These are phyloP conservation scores for Backusella liffmaniae DNA, from an alignment of 192 early-diverging fungal species.

Conservation along the genomic window DNA sequence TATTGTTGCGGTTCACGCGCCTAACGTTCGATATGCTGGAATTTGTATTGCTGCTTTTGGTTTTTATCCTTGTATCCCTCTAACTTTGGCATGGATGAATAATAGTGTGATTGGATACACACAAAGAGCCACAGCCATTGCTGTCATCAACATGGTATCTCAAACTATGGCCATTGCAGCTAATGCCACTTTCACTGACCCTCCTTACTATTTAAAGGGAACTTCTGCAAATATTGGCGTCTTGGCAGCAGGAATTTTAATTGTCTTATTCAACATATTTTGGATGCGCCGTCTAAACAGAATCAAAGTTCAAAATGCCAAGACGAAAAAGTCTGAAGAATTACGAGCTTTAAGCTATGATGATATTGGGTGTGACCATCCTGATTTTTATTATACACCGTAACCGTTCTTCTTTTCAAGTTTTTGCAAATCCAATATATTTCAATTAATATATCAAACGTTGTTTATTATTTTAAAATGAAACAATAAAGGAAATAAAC, in stretches of 20 bases:
- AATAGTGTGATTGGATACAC: conserved; percentile 19
- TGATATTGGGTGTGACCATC: conserved; percentile 15
- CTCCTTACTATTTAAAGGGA: conserved; percentile 7
- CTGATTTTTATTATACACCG: conserved; percentile 17
- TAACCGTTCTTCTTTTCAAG: neutral
- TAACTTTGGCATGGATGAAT: conserved; percentile 13
- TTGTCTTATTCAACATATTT: neutral
- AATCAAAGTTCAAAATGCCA: neutral
- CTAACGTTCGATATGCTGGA: neutral
- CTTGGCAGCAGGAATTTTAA: neutral
- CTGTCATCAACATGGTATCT: conserved; percentile 11
- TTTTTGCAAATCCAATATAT: neutral
- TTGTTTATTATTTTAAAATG: neutral
- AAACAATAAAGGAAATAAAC: neutral
- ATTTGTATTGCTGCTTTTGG: conserved; percentile 13
- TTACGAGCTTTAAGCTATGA: conserved; percentile 4
- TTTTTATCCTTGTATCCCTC: conserved; percentile 15
- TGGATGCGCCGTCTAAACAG: neutral
- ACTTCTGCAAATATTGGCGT: neutral
- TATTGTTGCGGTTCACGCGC: neutral
- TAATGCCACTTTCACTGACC: conserved; percentile 9
- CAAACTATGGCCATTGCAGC: conserved; percentile 13
- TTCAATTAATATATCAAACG: neutral
- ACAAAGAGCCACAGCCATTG: neutral
- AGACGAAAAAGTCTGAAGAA: neutral